phyloP scores from a whole-genome alignment of 176 grass and related monocot genomes.

The Oryza officinalis region DNA sequence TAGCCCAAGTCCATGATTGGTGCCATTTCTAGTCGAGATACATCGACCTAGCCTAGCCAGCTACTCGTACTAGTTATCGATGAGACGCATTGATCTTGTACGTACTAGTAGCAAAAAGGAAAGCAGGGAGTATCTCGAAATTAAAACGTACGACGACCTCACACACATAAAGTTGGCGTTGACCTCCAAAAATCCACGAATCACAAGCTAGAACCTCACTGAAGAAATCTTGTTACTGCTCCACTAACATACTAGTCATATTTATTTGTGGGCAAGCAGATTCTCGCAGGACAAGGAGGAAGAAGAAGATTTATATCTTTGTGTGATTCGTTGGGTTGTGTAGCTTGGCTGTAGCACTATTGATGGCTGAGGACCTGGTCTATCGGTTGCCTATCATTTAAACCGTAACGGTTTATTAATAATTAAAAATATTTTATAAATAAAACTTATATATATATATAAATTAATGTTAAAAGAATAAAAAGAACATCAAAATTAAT shows the following conservation, averaged over 20 bases:
- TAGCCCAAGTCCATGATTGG: slow-evolving; percentile 21
- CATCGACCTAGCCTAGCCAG: neutral
- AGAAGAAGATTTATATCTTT: neutral
- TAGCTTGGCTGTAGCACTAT: neutral
- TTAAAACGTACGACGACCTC: neutral
- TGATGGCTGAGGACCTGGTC: neutral
- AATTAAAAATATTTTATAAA: too few species aligned
- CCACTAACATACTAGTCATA: neutral
- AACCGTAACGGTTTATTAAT: too few species aligned
- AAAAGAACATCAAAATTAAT: too few species aligned
- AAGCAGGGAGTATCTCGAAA: neutral
- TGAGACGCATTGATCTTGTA: neutral
- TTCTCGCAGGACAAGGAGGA: neutral
- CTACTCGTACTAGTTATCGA: neutral
- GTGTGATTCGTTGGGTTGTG: neutral
- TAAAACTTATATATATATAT: too few species aligned
- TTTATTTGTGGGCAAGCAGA: neutral
- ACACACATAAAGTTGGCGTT: neutral
- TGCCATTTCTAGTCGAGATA: neutral
- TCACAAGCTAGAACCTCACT: neutral
- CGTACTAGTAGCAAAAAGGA: neutral
- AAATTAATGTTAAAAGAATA: too few species aligned
- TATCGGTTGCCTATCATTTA: too few species aligned
- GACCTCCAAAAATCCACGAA: neutral
- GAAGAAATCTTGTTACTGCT: neutral